Conservation (phyloP, 257 asterid species). For the Nicotiana tabacum region DNA sequence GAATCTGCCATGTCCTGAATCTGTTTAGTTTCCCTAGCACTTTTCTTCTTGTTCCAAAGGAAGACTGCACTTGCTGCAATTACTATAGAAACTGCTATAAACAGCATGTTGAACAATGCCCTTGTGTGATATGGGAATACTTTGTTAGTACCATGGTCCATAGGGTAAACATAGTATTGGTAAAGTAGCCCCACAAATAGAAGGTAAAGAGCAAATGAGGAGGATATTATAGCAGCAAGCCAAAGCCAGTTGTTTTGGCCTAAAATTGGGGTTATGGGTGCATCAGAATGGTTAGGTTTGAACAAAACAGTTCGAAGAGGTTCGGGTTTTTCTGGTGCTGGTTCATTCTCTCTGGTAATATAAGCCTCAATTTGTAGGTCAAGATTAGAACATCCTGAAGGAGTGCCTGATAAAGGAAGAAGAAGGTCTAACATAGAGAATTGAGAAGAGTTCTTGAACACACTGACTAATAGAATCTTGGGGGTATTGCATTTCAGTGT, state of each 20-base stretch:
- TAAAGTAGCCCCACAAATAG: constrained; percentile 57
- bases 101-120: constrained; percentile 49
- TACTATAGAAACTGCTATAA: constrained; percentile 54
- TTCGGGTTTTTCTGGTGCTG: constrained; percentile 29
- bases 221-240: constrained; percentile 80
- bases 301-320: constrained; percentile 42
- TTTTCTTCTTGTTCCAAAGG: constrained; percentile 83
- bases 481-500: constrained; percentile 46
- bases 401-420: constrained; percentile 43
- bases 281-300: constrained; percentile 56
- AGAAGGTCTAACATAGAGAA: constrained; percentile 74
- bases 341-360: constrained; percentile 59
- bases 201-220: constrained; percentile 65
- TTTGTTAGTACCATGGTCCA: constrained; percentile 53
- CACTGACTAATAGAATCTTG: constrained; percentile 45
- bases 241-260: constrained; percentile 90
- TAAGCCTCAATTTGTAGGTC: constrained; percentile 80
- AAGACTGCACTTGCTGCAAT: constrained; percentile 52
- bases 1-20: constrained; percentile 48
- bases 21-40: constrained; percentile 46
- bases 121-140: constrained; percentile 59
- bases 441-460: constrained; percentile 67
- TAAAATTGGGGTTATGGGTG: constrained; percentile 54
- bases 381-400: constrained; percentile 32
- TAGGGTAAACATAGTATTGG: constrained; percentile 68